phyloP scores from a whole-genome alignment of 2,329 filamentous ascomycete species.

The Chrysoporthe puriensis region DNA sequence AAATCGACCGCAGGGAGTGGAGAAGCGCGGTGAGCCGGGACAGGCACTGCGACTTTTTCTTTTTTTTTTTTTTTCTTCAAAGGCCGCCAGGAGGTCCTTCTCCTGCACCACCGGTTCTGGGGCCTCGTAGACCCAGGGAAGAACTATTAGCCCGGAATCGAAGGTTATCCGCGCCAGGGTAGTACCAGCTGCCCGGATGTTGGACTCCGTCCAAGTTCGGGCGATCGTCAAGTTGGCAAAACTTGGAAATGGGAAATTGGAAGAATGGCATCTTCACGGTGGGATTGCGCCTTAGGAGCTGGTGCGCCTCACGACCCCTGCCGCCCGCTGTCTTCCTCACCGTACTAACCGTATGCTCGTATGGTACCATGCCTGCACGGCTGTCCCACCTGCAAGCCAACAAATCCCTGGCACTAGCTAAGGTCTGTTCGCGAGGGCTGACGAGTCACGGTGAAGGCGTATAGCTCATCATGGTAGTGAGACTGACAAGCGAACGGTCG shows the following conservation, averaged over 20 bases:
- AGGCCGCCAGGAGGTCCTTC: too few relatives aligned
- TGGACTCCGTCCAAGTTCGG: slow-evolving; percentile 15
- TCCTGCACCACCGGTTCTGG: too few relatives aligned
- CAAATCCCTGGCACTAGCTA: neutral
- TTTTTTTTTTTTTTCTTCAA: neutral
- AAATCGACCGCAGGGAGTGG: neutral
- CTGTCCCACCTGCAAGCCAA: neutral
- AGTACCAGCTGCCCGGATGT: slow-evolving; percentile 10
- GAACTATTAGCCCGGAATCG: neutral
- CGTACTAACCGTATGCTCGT: neutral
- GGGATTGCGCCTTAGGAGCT: slow-evolving; percentile 6
- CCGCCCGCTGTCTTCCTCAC: neutral
- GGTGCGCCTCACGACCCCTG: slow-evolving; percentile 1
- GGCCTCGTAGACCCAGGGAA: neutral
- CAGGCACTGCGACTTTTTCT: neutral
- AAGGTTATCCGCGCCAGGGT: neutral
- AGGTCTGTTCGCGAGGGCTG: neutral
- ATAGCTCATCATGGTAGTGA: neutral
- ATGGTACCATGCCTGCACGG: neutral
- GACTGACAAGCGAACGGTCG: slow-evolving; percentile 1
- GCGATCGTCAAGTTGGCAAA: slow-evolving; percentile 21
- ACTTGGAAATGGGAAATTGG: slow-evolving; percentile 30
- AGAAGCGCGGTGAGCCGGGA: neutral
- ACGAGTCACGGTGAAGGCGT: neutral
- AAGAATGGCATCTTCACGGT: slow-evolving; percentile 27